Base-by-base conservation (phyloP, 306 rosid genomes). In the Cajanus cajan region DNA sequence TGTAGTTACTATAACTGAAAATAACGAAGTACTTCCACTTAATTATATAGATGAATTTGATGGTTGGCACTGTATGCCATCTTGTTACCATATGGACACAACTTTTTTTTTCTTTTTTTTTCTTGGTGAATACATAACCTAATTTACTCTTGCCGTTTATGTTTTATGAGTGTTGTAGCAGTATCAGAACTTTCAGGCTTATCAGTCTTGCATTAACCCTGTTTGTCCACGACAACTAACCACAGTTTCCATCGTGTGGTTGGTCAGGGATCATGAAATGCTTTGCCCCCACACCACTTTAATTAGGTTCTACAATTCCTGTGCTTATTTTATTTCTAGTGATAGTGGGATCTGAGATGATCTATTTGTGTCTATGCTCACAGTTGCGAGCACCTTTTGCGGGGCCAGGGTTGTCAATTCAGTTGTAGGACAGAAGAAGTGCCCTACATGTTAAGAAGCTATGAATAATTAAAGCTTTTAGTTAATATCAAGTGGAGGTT, bases 1-100 rank as follows among this genome's bases (percentile, higher is more conserved):
- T 18, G 74, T 73, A 62, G 90, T 74, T 61, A 57, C 77, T 59
- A 55, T 70, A 47, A 82, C 82, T 70, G 87, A 74, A 77, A 80
- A 82, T 69, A 77, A 83, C 83, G 11, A 61, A 68, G 80, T 75
- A 28, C 78, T 65, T 28, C 33, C 21, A 54, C 74, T 62, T 73
- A 33, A 75, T 45, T 39, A 76, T 64, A 73, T 40, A 79, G 16
- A 66, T 47, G 78, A 67, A 71, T 68, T 62, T 18, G 13, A 9
- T 39, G 31, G 64, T 65, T 41, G 33, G 19, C 61, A 19, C 41
- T 74, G 41, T 48, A 43, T 52, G 41, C 52, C 55, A 48, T 79
- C 54, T 47, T 52, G 13, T 78, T 37, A 52, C 22, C 16, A 47
- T 16, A 40, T 22, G 40, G 33, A 45, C 57, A 59, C 47, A 33